Percentiles rank a stretch among this genome's conserved stretches.
Conservation (phyloP, 805 yeast genomes). For the Brettanomyces naardenensis region DNA sequence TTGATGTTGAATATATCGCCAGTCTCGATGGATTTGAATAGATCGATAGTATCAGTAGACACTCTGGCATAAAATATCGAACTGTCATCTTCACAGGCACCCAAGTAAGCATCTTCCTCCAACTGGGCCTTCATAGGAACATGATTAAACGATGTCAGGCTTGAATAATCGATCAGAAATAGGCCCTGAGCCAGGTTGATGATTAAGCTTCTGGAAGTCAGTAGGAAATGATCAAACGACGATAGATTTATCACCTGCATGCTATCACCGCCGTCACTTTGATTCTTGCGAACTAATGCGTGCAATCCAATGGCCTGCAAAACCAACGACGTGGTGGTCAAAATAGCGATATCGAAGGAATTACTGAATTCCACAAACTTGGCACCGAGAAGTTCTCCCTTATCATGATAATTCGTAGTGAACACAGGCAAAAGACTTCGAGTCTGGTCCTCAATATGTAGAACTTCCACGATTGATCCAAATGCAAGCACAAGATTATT, state of each 20-base stretch:
- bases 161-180: constrained; percentile 13
- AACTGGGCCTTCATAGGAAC: constrained; percentile 8
- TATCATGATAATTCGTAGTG: constrained; percentile 10
- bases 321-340: constrained; percentile 17
- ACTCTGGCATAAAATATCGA: constrained; percentile 12
- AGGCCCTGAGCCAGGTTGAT: constrained; percentile 14
- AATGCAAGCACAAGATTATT: constrained; percentile 13
- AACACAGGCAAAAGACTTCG: constrained; percentile 9
- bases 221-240: constrained; percentile 12
- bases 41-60: constrained; percentile 4
- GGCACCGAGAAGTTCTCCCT: constrained; percentile 12
- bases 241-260: constrained; percentile 12
- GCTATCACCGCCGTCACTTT: not conserved
- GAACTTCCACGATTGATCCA: constrained; percentile 12
- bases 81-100: constrained; percentile 14
- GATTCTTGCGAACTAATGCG: constrained; percentile 1
- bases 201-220: constrained; percentile 16
- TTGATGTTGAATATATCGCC: constrained; percentile 15
- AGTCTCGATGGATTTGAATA: constrained; percentile 14
- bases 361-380: constrained; percentile 11
- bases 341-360: constrained; percentile 15
- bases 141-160: constrained; percentile 13
- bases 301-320: constrained; percentile 8
- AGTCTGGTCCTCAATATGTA: constrained; percentile 10
- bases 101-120: constrained; percentile 4